Percentiles rank a stretch among this genome's conserved stretches.
phyloP scores from a whole-genome alignment of 495 filamentous ascomycete genomes.

The Bathelium albidoporum region DNA sequence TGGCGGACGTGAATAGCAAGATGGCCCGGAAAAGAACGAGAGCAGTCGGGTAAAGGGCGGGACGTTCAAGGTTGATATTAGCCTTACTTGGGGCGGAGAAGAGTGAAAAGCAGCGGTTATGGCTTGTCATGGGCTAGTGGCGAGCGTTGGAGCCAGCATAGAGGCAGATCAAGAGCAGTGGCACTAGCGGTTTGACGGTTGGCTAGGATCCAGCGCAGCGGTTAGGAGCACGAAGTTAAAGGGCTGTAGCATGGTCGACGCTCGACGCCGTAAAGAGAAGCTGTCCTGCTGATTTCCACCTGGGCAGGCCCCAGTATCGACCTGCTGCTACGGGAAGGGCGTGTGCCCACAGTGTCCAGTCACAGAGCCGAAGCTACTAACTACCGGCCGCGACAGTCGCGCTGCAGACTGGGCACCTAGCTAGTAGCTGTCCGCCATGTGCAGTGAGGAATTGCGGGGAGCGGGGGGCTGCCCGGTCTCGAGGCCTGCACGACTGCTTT shows the following conservation, averaged over 20 bases:
- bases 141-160: slow-evolving; percentile 1
- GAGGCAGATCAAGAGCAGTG: neutral
- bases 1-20: neutral
- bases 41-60: slow-evolving; percentile 3
- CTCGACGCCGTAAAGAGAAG: neutral
- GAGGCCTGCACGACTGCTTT: neutral
- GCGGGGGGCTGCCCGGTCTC: neutral
- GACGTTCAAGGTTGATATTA: slow-evolving; percentile 5
- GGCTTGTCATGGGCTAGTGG: neutral
- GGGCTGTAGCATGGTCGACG: neutral
- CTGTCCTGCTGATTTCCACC: slow-evolving; percentile 3
- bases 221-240: slow-evolving; percentile 5
- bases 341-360: neutral
- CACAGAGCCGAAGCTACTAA: neutral
- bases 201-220: slow-evolving; percentile 1
- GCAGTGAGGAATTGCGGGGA: slow-evolving; percentile 1
- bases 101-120: neutral
- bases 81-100: slow-evolving; percentile 1
- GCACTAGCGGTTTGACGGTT: neutral
- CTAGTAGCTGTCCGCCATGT: neutral
- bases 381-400: neutral
- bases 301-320: neutral
- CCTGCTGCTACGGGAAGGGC: neutral
- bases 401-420: neutral
- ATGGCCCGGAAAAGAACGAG: neutral